A percentile compares a stretch with the other conserved stretches of the same genome.
These are phyloP conservation scores for Arthrobotrys musiformis DNA, from an alignment of 2,329 filamentous ascomycete genomes.

Conservation along the genomic window DNA sequence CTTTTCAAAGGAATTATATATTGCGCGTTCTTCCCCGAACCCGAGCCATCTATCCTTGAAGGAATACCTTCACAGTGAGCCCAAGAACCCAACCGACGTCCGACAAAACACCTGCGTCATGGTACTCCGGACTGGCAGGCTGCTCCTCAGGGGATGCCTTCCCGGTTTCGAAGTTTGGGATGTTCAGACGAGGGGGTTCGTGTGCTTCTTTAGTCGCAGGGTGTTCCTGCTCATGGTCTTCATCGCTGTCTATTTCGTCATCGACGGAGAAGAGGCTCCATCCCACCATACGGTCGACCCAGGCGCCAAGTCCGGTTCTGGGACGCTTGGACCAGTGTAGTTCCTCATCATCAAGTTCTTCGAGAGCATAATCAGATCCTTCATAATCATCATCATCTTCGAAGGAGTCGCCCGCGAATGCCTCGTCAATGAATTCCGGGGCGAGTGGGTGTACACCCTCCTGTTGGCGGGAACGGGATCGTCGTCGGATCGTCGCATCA, in stretches of 20 bases:
- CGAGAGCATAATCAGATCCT: conserved; percentile 63
- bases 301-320: conserved; percentile 56
- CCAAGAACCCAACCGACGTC: conserved; percentile 76
- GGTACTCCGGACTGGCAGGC: conserved; percentile 14
- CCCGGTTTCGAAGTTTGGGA: conserved; percentile 43
- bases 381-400: conserved; percentile 64
- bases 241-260: conserved; percentile 52
- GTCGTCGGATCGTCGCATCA: conserved; percentile 3
- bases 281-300: conserved; percentile 55
- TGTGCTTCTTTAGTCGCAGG: conserved; percentile 36
- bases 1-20: background rate
- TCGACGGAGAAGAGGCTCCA: conserved; percentile 52
- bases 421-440: conserved; percentile 64
- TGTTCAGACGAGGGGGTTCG: conserved; percentile 24
- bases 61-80: conserved; percentile 72
- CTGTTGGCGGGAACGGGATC: conserved; percentile 61
- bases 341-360: conserved; percentile 60
- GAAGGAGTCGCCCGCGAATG: conserved; percentile 64
- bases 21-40: background rate
- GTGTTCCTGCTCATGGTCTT: conserved; percentile 57
- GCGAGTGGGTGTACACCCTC: conserved; percentile 66
- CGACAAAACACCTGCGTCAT: conserved; percentile 72
- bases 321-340: conserved; percentile 57
- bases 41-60: conserved; percentile 63
- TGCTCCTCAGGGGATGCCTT: conserved; percentile 63